A percentile compares a stretch with the other conserved stretches of the same genome.
These are phyloP conservation scores for Penicillium capsulatum DNA, from an alignment of 2,329 filamentous ascomycete species.

Conservation along the genomic window DNA sequence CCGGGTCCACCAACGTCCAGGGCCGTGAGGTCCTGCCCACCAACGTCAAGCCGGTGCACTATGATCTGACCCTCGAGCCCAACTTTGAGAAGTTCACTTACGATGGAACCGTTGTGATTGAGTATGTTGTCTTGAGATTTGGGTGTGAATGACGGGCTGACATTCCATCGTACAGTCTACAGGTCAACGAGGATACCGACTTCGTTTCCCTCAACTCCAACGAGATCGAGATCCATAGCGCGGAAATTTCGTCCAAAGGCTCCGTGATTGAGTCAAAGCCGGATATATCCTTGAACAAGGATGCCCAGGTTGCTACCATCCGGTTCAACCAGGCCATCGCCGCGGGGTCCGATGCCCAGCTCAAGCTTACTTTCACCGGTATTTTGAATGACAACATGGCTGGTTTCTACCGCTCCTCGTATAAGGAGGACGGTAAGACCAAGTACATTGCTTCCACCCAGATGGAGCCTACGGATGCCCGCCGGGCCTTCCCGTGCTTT, in stretches of 20 bases:
- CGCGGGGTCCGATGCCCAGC: constrained; percentile 70
- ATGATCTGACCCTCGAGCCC: constrained; percentile 86
- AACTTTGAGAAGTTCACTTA: constrained; percentile 85
- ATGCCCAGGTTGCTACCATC: constrained; percentile 76
- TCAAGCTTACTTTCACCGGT: constrained; percentile 74
- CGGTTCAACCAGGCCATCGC: constrained; percentile 68
- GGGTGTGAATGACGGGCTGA: constrained; percentile 3
- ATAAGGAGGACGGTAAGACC: constrained; percentile 77
- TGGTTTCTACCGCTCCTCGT: constrained; percentile 93
- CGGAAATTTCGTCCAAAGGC: constrained; percentile 60
- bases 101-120: constrained; percentile 76
- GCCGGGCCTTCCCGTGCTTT: constrained; percentile 91
- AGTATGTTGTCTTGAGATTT: constrained; percentile 47
- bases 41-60: constrained; percentile 89
- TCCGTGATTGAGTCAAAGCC: constrained; percentile 58
- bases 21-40: constrained; percentile 81
- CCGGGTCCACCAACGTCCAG: constrained; percentile 56
- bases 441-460: constrained; percentile 86
- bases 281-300: constrained; percentile 67
- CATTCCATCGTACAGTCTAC: constrained; percentile 52
- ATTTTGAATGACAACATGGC: constrained; percentile 91
- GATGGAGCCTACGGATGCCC: constrained; percentile 94
- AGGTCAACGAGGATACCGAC: constrained; percentile 77
- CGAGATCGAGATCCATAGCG: constrained; percentile 76
- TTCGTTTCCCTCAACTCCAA: constrained; percentile 84